A percentile compares a stretch with the other conserved stretches of the same genome.
Evolutionary conservation across 2,329 filamentous ascomycete species (phyloP).

Genomic region (Verticillium nubilum): DNA sequence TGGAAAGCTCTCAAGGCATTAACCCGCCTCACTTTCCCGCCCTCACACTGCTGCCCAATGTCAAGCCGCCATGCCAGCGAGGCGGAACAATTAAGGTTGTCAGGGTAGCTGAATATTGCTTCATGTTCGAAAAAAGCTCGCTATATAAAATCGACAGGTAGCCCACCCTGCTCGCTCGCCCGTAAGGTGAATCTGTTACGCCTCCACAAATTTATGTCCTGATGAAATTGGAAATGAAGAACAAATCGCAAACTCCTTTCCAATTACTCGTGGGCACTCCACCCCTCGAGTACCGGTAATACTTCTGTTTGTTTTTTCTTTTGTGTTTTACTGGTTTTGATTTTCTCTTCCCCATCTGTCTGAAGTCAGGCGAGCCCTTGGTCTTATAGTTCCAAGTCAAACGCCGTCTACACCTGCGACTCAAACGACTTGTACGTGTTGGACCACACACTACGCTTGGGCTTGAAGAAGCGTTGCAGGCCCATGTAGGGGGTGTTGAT

Average conservation of each 20-base stretch:
- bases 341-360: neutral
- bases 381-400: too few relatives aligned
- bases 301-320: neutral
- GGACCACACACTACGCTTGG: slow-evolving; percentile 25
- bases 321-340: neutral
- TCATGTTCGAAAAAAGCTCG: neutral
- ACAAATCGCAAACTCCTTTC: neutral
- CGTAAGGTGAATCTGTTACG: neutral
- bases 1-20: neutral
- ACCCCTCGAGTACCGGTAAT: neutral
- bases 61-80: neutral
- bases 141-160: neutral
- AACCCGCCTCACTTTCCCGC: neutral
- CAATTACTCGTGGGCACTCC: neutral
- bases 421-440: slow-evolving; percentile 9
- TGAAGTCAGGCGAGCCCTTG: neutral
- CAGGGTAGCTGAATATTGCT: neutral
- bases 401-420: neutral
- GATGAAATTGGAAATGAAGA: neutral
- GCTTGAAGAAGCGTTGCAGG: slow-evolving; percentile 42
- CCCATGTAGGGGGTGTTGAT: slow-evolving; percentile 64
- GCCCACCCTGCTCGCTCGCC: neutral
- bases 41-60: neutral
- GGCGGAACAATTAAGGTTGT: neutral
- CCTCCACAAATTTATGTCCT: neutral